Evolutionary conservation across 2,329 filamentous ascomycete species (phyloP).

Genomic region (Microdochium bolleyi): DNA sequence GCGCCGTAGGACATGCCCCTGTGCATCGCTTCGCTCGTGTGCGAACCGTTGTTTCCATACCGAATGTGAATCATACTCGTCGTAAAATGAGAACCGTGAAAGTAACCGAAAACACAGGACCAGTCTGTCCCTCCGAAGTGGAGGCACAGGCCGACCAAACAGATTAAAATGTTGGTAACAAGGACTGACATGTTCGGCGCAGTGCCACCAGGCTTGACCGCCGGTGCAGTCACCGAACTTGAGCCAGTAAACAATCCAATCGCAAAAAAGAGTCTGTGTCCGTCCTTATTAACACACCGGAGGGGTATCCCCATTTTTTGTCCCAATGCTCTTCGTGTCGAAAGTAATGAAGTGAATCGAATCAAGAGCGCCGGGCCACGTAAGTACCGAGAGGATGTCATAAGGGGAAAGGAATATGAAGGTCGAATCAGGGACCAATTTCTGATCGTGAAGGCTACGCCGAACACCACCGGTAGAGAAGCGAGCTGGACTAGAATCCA

Average conservation of each 20-base stretch:
- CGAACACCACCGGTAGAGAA: too few species aligned
- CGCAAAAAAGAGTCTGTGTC: neutral
- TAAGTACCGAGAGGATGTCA: neutral
- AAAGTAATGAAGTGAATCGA: neutral
- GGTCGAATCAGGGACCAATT: neutral
- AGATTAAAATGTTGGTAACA: neutral
- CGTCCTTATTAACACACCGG: neutral
- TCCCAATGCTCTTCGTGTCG: neutral
- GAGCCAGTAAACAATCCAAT: too few species aligned
- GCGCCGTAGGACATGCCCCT: neutral
- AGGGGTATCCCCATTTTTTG: neutral
- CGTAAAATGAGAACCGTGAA: neutral
- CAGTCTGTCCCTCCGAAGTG: neutral
- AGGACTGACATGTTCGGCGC: neutral
- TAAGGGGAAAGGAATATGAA: neutral
- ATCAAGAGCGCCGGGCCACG: neutral
- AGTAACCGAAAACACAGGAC: neutral
- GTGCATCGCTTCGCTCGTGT: neutral
- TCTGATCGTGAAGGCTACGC: too few species aligned
- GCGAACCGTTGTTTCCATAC: neutral
- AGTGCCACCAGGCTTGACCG: neutral
- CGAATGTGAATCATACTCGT: slow-evolving; percentile 1
- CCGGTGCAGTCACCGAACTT: too few species aligned
- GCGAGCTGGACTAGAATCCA: too few species aligned
- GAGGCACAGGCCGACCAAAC: neutral